phyloP scores from a whole-genome alignment of 164 flowering plant genomes.

The Macadamia integrifolia region DNA sequence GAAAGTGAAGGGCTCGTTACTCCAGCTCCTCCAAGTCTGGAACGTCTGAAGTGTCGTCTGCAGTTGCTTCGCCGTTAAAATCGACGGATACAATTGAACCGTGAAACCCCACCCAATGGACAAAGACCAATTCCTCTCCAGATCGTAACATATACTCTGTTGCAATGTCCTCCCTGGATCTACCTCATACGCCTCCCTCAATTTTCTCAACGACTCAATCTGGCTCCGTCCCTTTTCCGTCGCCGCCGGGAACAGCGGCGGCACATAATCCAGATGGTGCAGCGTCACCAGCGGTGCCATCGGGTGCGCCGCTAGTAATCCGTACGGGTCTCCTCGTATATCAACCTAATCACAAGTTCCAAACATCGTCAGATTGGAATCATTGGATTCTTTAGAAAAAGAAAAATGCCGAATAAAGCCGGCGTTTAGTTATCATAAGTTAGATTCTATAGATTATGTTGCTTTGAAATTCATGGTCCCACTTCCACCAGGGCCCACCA shows the following conservation, averaged over 20 bases:
- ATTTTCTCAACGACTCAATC: slow-evolving; percentile 32
- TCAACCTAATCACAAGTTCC: slow-evolving; percentile 25
- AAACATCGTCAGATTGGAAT: too few species aligned
- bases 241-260: slow-evolving; percentile 45
- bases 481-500: too few species aligned
- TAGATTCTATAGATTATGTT: too few species aligned
- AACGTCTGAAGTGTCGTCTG: slow-evolving; percentile 59
- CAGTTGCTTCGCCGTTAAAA: slow-evolving; percentile 40
- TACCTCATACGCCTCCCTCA: slow-evolving; percentile 32
- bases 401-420: too few species aligned
- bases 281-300: slow-evolving; percentile 72
- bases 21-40: slow-evolving; percentile 53
- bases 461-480: too few species aligned
- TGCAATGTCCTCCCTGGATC: slow-evolving; percentile 68
- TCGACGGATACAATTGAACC: slow-evolving; percentile 46
- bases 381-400: too few species aligned
- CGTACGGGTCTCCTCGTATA: slow-evolving; percentile 45
- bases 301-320: slow-evolving; percentile 78
- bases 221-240: slow-evolving; percentile 10
- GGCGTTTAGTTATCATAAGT: too few species aligned
- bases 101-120: slow-evolving; percentile 88
- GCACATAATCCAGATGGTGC: slow-evolving; percentile 75
- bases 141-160: slow-evolving; percentile 65
- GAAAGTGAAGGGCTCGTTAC: slow-evolving; percentile 48
- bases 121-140: slow-evolving; percentile 46